A percentile compares a stretch with the other conserved stretches of the same genome.
These are phyloP conservation scores for Datisca glomerata DNA, from an alignment of 306 rosid species.

Conservation along the genomic window DNA sequence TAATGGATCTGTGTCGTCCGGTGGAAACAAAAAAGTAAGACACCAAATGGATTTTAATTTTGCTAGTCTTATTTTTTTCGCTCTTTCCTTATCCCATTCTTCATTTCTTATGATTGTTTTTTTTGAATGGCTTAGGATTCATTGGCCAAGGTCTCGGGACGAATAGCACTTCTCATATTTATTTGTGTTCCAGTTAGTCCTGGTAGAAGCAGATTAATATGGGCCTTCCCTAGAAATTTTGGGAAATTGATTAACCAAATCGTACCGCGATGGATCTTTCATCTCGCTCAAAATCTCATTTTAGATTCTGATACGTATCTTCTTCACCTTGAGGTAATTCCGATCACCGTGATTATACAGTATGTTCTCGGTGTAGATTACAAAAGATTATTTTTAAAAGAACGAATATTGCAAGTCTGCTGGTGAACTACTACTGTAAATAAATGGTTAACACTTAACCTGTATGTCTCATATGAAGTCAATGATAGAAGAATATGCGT, in stretches of 20 bases:
- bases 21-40: constrained; percentile 42
- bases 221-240: constrained; percentile 16
- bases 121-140: constrained; percentile 2
- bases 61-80: not conserved
- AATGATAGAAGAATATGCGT: too few relatives aligned
- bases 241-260: constrained; percentile 2
- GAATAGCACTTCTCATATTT: constrained; percentile 7
- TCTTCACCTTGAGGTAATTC: constrained; percentile 10
- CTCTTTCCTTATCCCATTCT: not conserved
- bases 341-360: too few relatives aligned
- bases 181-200: constrained; percentile 15
- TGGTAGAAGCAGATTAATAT: constrained; percentile 17
- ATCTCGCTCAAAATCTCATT: constrained; percentile 9
- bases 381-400: too few relatives aligned
- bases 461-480: too few relatives aligned
- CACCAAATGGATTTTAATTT: too few relatives aligned
- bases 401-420: too few relatives aligned
- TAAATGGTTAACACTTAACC: too few relatives aligned
- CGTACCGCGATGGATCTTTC: constrained; percentile 13
- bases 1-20: constrained; percentile 29
- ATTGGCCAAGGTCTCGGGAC: not conserved
- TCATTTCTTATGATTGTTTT: not conserved
- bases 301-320: constrained; percentile 12
- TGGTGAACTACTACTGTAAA: too few relatives aligned
- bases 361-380: too few relatives aligned